Evolutionary conservation across 2,329 filamentous ascomycete genomes (phyloP), one percentile per base, ranked within the genome.

Genomic region (Onygenales sp.): DNA sequence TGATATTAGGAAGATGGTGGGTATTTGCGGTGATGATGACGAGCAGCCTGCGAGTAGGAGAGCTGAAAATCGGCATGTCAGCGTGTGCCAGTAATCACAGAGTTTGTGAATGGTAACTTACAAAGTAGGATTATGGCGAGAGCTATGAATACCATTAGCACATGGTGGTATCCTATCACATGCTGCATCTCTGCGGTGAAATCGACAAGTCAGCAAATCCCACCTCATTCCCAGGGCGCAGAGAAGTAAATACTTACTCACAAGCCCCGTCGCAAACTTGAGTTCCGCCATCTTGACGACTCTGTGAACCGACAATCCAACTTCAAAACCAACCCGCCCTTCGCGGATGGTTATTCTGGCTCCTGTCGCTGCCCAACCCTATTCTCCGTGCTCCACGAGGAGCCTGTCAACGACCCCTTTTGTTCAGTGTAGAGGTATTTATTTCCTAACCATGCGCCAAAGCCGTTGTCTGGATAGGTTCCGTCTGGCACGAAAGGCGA

Each of bases 111-210:
- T 53, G 32, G 44, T n/a, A 34, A 80, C 89, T 75, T 77, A 95
- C 91, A 97, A 61, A 98, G 79, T 67, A 98, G 77, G 70, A 98
- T 95, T 65, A 98, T 95, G 45, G 91, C 83, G 55, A 96, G 77
- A 53, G 88, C 91, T 66, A 98, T 95, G 61, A 98, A 76, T 63
- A 98, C 89, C 93, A 98, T 98, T 70, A 98, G 81, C 60, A 97
- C 86, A 82, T 98, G 82, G 66, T 85, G 82, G 82, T 83, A 85
- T 57, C 82, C 82, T 59, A 85, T 73, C 67, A 82, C 76, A 55
- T 81, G 79, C 68, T 84, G 72, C 63, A 83, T 72, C 63, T 79
- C 77, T 80, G 45, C 11, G 44, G 11, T 13, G 27, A 31, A 39
- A 51, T 10, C n/a, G 37, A 40, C 10, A 33, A 17, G 39, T 49